A percentile compares a stretch with the other conserved stretches of the same genome.
Conservation (phyloP, 2,329 filamentous ascomycete species). For the Pseudogymnoascus sp. region DNA sequence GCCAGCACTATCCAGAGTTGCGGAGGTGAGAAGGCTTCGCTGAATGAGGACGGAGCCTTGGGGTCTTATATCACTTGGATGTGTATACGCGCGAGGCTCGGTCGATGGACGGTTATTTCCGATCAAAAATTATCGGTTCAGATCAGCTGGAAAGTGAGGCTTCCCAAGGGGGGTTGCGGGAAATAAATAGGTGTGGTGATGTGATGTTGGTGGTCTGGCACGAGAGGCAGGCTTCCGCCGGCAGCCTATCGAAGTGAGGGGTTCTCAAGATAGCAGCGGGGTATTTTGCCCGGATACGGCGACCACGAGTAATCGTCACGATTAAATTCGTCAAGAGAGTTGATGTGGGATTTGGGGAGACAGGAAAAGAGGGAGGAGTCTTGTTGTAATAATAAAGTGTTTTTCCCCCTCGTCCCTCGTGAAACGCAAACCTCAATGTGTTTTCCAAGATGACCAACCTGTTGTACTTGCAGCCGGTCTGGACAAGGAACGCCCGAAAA, state of each 20-base stretch:
- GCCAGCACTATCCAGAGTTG: background rate
- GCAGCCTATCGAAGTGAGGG: constrained; percentile 5
- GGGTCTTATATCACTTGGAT: constrained; percentile 1
- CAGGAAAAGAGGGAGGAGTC: background rate
- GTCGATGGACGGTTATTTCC: background rate
- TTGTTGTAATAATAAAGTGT: background rate
- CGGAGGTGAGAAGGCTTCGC: constrained; percentile 1
- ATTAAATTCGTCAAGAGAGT: background rate
- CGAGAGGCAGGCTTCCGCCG: constrained; percentile 2
- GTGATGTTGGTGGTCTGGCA: constrained; percentile 1
- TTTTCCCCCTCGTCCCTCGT: background rate
- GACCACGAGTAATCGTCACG: background rate
- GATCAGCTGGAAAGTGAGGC: constrained; percentile 1
- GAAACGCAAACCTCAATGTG: background rate
- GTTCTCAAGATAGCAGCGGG: constrained; percentile 2
- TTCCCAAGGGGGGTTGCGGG: background rate
- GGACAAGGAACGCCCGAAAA: background rate
- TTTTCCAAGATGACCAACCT: background rate
- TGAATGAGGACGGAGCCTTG: background rate
- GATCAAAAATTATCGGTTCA: background rate
- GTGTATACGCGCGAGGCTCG: constrained; percentile 1
- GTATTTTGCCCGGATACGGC: background rate
- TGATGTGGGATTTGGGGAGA: background rate
- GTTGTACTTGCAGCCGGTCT: background rate
- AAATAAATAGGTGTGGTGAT: constrained; percentile 7